Evolutionary conservation across 371 early-diverging fungal genomes (phyloP).

Genomic region (Quaeritorhiza haematococci): DNA sequence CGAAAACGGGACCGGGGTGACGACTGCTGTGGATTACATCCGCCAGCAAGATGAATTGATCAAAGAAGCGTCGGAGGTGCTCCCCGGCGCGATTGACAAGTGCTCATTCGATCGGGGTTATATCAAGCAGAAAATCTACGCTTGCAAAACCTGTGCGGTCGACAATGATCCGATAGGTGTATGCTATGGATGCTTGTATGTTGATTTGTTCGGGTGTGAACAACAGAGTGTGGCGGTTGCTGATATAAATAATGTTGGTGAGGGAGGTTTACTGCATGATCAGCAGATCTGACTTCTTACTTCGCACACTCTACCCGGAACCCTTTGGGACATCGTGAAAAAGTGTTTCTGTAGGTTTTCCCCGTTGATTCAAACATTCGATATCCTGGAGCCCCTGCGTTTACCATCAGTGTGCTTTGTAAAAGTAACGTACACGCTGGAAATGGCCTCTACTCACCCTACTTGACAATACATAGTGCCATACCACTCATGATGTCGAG

Average conservation of each 20-base stretch:
- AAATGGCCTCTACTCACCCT: too few species aligned
- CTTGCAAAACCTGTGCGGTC: conserved; percentile 72
- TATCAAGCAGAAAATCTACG: conserved; percentile 75
- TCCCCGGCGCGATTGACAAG: conserved; percentile 69
- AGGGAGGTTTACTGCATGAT: too few species aligned
- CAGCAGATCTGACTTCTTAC: background rate
- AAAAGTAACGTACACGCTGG: too few species aligned
- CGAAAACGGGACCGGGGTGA: too few species aligned
- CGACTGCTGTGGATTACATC: conserved; percentile 58
- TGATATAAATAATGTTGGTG: too few species aligned
- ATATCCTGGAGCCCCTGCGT: background rate
- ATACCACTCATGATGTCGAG: conserved; percentile 71
- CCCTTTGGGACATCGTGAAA: too few species aligned
- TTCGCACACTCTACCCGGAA: too few species aligned
- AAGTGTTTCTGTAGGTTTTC: conserved; percentile 5
- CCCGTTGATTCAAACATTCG: background rate
- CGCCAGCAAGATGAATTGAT: conserved; percentile 47
- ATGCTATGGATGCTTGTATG: conserved; percentile 32
- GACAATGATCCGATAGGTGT: conserved; percentile 10
- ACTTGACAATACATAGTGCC: too few species aligned
- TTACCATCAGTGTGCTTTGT: too few species aligned
- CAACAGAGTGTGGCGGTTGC: too few species aligned
- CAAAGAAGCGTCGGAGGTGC: conserved; percentile 48
- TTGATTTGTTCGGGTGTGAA: too few species aligned
- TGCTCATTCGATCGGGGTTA: conserved; percentile 80